Evolutionary conservation across 108 stramenopile species (phyloP).

Genomic region (Mediolabrus comicus): DNA sequence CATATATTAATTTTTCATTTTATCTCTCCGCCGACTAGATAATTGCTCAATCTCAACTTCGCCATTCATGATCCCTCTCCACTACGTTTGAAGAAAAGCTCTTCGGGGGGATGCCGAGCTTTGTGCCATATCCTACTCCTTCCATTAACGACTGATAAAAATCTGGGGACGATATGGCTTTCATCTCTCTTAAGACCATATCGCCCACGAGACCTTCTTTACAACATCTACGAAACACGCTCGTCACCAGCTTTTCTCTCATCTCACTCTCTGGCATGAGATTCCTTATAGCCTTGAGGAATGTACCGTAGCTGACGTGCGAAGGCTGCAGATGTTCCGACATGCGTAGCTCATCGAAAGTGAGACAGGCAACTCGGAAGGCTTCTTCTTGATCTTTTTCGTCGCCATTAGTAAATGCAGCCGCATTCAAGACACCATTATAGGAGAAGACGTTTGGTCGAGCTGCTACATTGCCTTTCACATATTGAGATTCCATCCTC

Average conservation of each 20-base stretch:
- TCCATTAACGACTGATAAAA: neutral
- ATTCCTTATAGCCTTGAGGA: conserved; percentile 39
- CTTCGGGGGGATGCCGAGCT: neutral
- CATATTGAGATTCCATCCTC: conserved; percentile 37
- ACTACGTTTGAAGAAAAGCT: neutral
- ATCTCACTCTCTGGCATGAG: conserved; percentile 47
- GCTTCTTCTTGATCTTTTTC: conserved; percentile 42
- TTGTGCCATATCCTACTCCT: neutral
- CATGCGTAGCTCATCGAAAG: conserved; percentile 48
- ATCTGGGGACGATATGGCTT: conserved; percentile 2
- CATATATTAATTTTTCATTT: no score
- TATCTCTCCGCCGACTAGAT: no score
- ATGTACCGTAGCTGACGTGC: conserved; percentile 38
- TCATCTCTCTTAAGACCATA: conserved; percentile 8
- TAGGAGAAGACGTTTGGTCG: conserved; percentile 41
- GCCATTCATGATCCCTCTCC: neutral
- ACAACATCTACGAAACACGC: conserved; percentile 1
- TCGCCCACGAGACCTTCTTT: conserved; percentile 3
- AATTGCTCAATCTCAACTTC: neutral
- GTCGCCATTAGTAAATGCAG: conserved; percentile 40
- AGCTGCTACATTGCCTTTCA: conserved; percentile 28
- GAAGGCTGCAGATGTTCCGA: conserved; percentile 39
- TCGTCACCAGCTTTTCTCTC: conserved; percentile 29
- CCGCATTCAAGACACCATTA: conserved; percentile 53
- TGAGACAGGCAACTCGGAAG: conserved; percentile 40